These are phyloP conservation scores for Apocynum venetum DNA, from an alignment of 257 asterid genomes.

Conservation along the genomic window DNA sequence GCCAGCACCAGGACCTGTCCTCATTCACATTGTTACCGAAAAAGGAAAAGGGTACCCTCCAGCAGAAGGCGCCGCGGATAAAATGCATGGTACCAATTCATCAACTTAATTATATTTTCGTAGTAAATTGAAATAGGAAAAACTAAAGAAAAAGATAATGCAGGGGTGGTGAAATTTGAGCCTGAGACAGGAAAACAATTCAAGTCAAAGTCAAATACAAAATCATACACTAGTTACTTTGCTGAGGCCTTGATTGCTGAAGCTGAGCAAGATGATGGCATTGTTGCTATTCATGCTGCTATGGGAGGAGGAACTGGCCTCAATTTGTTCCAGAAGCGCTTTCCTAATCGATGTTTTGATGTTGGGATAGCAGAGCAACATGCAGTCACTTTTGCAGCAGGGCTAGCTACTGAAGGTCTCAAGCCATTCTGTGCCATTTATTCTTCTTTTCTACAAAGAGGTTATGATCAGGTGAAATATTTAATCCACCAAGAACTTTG, in stretches of 20 bases:
- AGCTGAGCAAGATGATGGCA: conserved; percentile 48
- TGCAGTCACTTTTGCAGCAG: conserved; percentile 73
- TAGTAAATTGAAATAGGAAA: not conserved
- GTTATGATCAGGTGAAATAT: conserved; percentile 52
- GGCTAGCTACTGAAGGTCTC: conserved; percentile 60
- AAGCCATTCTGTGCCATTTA: conserved; percentile 68
- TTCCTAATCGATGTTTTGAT: conserved; percentile 54
- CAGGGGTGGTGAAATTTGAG: conserved; percentile 66
- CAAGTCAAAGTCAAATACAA: conserved; percentile 30
- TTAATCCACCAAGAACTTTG: no score
- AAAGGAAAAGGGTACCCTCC: conserved; percentile 74
- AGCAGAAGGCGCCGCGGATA: conserved; percentile 55
- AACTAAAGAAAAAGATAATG: not conserved
- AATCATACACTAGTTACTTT: conserved; percentile 56
- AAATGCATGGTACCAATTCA: conserved; percentile 48
- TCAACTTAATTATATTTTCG: not conserved
- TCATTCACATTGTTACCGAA: conserved; percentile 52
- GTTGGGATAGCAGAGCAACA: conserved; percentile 74
- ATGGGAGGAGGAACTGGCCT: conserved; percentile 83
- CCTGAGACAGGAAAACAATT: conserved; percentile 48
- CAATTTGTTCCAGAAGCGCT: conserved; percentile 49
- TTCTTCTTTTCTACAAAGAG: conserved; percentile 67
- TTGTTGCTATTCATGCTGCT: conserved; percentile 74
- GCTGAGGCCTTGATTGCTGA: conserved; percentile 53
- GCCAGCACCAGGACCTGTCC: conserved; percentile 58